Evolutionary conservation across 1,284 basidiomycete species (phyloP), one percentile per base, ranked within the genome.

Genomic region (Cutaneotrichosporon sp.): DNA sequence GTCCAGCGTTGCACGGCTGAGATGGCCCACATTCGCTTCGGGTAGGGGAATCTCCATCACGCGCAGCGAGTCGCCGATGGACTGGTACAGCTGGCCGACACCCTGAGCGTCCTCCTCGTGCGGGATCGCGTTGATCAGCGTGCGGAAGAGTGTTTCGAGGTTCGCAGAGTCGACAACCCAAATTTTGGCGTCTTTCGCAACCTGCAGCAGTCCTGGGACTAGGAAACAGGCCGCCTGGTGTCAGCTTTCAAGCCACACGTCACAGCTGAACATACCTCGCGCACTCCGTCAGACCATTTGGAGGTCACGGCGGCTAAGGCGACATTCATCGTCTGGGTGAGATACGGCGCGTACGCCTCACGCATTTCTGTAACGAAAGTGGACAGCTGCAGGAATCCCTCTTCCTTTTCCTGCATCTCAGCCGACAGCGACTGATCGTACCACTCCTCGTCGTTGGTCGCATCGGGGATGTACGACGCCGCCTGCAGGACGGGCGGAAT

Each of bases 331-430:
- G 79, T 80, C 63, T 84, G 83, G 9, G 80, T 68, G 1, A 90
- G 75, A 63, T 85, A 91, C 0, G 86, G 87, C 0, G 82, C 84
- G 63, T 89, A 89, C 3, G 79, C 78, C 1, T 79, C 77, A 0
- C 81, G 80, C 8, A 90, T 79, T 8, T 85, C 84, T 33, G 82
- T 84, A 56, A 83, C 85, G 64, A 90, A 88, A 17, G 87, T 84
- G 5, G 89, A 82, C 14, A 92, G 78, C 31, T 86, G 88, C 61
- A 88, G 86, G 61, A 90, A 89, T 3, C 88, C 88, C 62, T 88
- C 84, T 51, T 87, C 57, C 69, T 91, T 90, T 62, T 91, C 89
- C 62, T 89, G 87, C 59, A 90, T 83, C 3, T 83, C 83, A 0
- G 86, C 84, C 2, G 87, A 90, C 33, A 63, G 52, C 5, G 61